These are phyloP conservation scores for Annona squamosa DNA, from an alignment of 164 flowering plant genomes.

Conservation along the genomic window DNA sequence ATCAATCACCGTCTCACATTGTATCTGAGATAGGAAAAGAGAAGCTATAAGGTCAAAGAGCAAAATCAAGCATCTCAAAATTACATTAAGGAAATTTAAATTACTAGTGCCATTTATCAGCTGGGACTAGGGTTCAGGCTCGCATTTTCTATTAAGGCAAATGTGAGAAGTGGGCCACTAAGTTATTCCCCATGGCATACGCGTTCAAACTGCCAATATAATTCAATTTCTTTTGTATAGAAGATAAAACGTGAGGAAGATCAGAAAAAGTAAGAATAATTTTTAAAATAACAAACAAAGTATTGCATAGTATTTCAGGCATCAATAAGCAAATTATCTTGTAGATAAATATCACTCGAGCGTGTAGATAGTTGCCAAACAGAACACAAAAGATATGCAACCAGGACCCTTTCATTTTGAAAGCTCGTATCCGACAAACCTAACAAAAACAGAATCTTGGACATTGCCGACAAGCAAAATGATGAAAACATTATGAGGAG, in stretches of 20 bases:
- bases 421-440: not conserved
- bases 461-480: not conserved
- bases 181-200: not conserved
- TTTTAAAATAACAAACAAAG: no score
- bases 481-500: not conserved
- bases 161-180: not conserved
- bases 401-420: not conserved
- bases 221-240: not conserved
- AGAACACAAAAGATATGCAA: no score
- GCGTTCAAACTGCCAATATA: not conserved
- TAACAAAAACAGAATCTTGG: not conserved
- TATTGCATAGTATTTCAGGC: not conserved
- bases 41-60: not conserved
- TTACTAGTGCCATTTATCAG: not conserved
- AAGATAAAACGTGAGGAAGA: not conserved
- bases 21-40: slow-evolving; percentile 39
- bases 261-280: not conserved
- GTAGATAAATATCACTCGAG: not conserved
- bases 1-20: slow-evolving; percentile 69
- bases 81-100: not conserved
- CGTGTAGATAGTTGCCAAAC: not conserved
- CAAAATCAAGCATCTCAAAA: not conserved
- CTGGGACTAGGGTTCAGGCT: not conserved
- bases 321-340: not conserved
- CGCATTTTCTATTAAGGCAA: not conserved